Conservation (phyloP, 768 basidiomycete genomes). For the Suillus placidus region DNA sequence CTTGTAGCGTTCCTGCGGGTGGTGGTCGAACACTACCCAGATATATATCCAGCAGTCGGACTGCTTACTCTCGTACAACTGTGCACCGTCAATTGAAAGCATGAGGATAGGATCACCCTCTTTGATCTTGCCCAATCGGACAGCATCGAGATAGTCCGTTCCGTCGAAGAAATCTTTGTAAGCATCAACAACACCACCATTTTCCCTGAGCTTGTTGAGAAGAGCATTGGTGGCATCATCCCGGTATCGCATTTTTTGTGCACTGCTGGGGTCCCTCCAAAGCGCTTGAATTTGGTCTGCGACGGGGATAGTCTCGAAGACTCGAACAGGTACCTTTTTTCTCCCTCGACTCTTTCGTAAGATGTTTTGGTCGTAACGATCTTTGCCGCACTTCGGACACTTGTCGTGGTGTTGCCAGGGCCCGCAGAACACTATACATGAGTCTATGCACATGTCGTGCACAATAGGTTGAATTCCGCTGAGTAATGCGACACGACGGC, state of each 20-base stretch:
- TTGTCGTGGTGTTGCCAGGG: constrained; percentile 23
- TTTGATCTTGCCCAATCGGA: constrained; percentile 13
- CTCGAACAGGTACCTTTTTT: constrained; percentile 10
- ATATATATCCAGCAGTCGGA: constrained; percentile 40
- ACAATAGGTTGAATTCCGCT: constrained; percentile 4
- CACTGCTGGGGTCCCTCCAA: constrained; percentile 19
- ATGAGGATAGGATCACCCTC: constrained; percentile 19
- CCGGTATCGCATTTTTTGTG: constrained; percentile 2
- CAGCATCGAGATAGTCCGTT: constrained; percentile 13
- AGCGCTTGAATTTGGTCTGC: constrained; percentile 44
- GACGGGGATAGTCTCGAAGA: constrained; percentile 19
- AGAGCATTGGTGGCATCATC: constrained; percentile 9
- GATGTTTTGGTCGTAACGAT: constrained; percentile 25
- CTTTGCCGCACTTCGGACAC: constrained; percentile 37
- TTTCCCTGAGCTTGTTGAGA: not conserved
- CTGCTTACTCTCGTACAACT: constrained; percentile 33
- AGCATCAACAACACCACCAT: not conserved
- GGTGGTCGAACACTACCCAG: constrained; percentile 29
- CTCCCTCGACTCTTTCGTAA: not conserved
- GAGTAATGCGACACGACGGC: not conserved
- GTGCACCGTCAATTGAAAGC: constrained; percentile 32
- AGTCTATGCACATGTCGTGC: constrained; percentile 20
- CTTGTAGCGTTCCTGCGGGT: constrained; percentile 33
- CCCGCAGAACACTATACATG: constrained; percentile 17
- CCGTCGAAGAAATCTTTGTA: constrained; percentile 14